Evolutionary conservation across 176 grass and related monocot genomes (phyloP), one percentile per base, ranked within the genome.

Genomic region (Cymbopogon citratus): DNA sequence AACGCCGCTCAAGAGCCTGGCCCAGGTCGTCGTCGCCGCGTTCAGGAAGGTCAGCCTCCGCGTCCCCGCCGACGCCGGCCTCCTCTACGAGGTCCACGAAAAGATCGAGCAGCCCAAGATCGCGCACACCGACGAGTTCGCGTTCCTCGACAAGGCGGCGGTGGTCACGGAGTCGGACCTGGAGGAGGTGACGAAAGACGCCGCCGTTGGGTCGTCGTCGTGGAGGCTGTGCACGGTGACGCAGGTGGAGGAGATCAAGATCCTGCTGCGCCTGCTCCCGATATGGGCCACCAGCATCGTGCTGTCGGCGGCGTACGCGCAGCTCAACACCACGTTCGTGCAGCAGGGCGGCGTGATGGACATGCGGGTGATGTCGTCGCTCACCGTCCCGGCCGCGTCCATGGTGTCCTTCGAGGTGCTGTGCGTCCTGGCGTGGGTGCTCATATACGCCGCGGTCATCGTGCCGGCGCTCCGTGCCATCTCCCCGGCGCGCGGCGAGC

Each of bases 211-310:
- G 3, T 59, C n/a, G n/a, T 59, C 56, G 56, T 59, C 56, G 56
- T 62, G 59, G 86, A 79, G 68, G 48, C 80, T 86, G 1, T 92
- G 90, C 66, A 92, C 87, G 27, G 79, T 95, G 72, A 95, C 87
- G 29, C 93, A 95, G 89, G 90, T 95, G n/a, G 90, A 95, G 87
- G 87, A 95, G 76, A 78, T 90, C 71, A 95, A 92, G 88, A 92
- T 92, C 64, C 72, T 92, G 33, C 54, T 92, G 8, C 87, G 90
- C 5, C 61, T 95, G 23, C 11, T 90, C 7, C 93, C 90, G 4
- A 74, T 74, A 26, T 74, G 86, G 86, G 74, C 52, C 14, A 85
- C 83, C 1, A 80, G 80, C 74, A 84, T 89, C 65, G 33, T 92
- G 40, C 54, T 80, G 15, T 79, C 87, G 16, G 83, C 75, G 9